A percentile compares a stretch with the other conserved stretches of the same genome.
Conservation (phyloP, 2,329 filamentous ascomycete species). For the Cordyceps javanica region DNA sequence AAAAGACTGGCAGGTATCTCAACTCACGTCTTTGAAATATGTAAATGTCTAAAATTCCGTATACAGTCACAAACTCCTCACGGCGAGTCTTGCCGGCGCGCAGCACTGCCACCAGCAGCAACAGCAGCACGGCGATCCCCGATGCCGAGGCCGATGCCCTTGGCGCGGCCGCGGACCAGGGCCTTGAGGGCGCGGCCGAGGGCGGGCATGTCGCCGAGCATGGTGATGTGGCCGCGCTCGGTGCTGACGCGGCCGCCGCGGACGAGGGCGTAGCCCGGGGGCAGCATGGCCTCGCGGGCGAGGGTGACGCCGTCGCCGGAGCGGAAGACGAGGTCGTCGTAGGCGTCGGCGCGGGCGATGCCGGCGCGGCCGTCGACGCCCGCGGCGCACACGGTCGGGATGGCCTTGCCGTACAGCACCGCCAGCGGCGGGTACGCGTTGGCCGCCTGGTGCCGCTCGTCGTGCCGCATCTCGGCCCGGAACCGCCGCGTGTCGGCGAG, state of each 20-base stretch:
- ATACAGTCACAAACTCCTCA: too few relatives aligned
- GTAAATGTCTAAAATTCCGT: too few relatives aligned
- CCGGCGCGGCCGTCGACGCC: conserved; percentile 66
- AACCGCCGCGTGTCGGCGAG: conserved; percentile 67
- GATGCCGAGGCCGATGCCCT: conserved; percentile 66
- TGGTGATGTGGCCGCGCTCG: conserved; percentile 79
- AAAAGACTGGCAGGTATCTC: too few relatives aligned
- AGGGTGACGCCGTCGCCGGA: conserved; percentile 86
- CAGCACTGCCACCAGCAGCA: too few relatives aligned
- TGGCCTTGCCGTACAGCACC: conserved; percentile 79
- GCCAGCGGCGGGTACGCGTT: conserved; percentile 79
- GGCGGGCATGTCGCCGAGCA: conserved; percentile 78
- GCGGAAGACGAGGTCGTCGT: conserved; percentile 81
- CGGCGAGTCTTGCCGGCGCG: too few relatives aligned
- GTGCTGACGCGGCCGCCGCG: conserved; percentile 70
- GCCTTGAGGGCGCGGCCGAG: conserved; percentile 70
- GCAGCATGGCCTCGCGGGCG: conserved; percentile 78
- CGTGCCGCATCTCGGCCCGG: conserved; percentile 66
- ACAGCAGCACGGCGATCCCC: too few relatives aligned
- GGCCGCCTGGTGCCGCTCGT: conserved; percentile 47
- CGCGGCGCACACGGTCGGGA: conserved; percentile 78
- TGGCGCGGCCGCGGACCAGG: conserved; percentile 58
- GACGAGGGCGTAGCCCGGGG: conserved; percentile 68
- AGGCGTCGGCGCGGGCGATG: conserved; percentile 70
- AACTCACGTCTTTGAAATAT: too few relatives aligned